These are phyloP conservation scores for Bauhinia variegata DNA, from an alignment of 306 rosid genomes.

Conservation along the genomic window DNA sequence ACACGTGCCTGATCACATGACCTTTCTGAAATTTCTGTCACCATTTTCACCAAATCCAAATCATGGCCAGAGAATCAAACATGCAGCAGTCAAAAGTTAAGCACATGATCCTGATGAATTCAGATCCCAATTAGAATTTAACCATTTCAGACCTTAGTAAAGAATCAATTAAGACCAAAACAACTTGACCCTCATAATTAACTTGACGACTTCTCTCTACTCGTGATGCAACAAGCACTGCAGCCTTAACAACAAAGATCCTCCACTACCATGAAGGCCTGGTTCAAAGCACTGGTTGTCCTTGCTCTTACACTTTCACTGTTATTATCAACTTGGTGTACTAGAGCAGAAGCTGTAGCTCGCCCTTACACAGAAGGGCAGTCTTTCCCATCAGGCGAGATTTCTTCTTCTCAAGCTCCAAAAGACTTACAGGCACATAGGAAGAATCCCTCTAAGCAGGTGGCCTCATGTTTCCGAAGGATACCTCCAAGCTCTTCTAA, in stretches of 20 bases:
- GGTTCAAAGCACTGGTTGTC: slow-evolving; percentile 59
- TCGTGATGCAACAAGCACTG: slow-evolving; percentile 34
- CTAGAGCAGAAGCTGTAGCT: slow-evolving; percentile 37
- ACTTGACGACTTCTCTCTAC: slow-evolving; percentile 31
- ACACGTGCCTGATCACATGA: slow-evolving; percentile 73
- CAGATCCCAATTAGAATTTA: slow-evolving; percentile 54
- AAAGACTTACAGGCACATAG: slow-evolving; percentile 40
- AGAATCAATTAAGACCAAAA: slow-evolving; percentile 32
- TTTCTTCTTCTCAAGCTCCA: slow-evolving; percentile 45
- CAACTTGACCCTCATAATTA: slow-evolving; percentile 27
- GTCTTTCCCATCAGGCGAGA: slow-evolving; percentile 34
- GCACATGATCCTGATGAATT: slow-evolving; percentile 65
- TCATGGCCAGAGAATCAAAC: slow-evolving; percentile 37
- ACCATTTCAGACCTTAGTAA: slow-evolving; percentile 29
- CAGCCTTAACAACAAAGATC: slow-evolving; percentile 25
- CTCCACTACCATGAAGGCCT: slow-evolving; percentile 49
- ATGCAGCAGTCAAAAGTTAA: slow-evolving; percentile 44
- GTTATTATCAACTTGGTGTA: slow-evolving; percentile 40
- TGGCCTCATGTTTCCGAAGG: slow-evolving; percentile 52
- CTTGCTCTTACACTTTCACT: slow-evolving; percentile 50
- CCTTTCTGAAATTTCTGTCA: slow-evolving; percentile 11
- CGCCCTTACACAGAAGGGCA: slow-evolving; percentile 32
- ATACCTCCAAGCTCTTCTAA: slow-evolving; percentile 69
- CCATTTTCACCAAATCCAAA: slow-evolving; percentile 33
- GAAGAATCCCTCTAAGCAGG: slow-evolving; percentile 50